Percentiles rank a stretch among this genome's conserved stretches.
Conservation (phyloP, 108 stramenopile genomes). For the Skeletonema grethae region DNA sequence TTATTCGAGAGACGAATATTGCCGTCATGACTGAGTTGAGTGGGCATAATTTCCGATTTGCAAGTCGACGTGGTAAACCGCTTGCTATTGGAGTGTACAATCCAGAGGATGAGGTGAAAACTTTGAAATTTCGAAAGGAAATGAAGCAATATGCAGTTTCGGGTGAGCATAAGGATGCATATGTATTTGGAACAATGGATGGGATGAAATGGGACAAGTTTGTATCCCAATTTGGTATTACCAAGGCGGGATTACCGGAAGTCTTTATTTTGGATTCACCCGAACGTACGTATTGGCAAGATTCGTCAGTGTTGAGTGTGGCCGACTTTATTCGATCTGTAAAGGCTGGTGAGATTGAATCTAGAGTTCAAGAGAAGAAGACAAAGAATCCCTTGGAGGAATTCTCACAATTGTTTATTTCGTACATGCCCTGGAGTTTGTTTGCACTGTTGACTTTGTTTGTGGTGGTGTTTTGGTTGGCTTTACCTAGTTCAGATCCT, state of each 20-base stretch:
- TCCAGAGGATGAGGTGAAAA: constrained; percentile 45
- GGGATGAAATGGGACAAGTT: constrained; percentile 78
- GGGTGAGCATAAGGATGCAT: constrained; percentile 48
- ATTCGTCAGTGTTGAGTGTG: constrained; percentile 39
- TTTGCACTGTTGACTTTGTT: constrained; percentile 27
- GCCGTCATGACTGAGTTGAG: constrained; percentile 64
- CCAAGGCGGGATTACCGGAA: constrained; percentile 59
- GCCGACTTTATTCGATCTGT: constrained; percentile 39
- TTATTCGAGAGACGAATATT: constrained; percentile 62
- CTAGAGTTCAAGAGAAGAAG: constrained; percentile 25
- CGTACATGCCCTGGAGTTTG: constrained; percentile 56
- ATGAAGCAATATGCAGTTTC: constrained; percentile 55
- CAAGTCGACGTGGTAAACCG: constrained; percentile 64
- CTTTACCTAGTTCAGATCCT: constrained; percentile 7
- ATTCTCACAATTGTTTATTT: constrained; percentile 31
- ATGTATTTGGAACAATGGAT: constrained; percentile 77
- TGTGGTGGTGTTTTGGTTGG: constrained; percentile 27
- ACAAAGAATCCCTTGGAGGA: constrained; percentile 28
- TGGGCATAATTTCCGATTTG: constrained; percentile 72
- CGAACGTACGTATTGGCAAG: constrained; percentile 67
- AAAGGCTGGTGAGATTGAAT: constrained; percentile 35
- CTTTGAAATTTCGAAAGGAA: constrained; percentile 46
- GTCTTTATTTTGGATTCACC: constrained; percentile 71
- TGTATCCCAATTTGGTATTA: constrained; percentile 67
- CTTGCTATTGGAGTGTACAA: constrained; percentile 74